Base-by-base conservation (phyloP, 169 alveolate species). In the Cyclospora cayetanensis region DNA sequence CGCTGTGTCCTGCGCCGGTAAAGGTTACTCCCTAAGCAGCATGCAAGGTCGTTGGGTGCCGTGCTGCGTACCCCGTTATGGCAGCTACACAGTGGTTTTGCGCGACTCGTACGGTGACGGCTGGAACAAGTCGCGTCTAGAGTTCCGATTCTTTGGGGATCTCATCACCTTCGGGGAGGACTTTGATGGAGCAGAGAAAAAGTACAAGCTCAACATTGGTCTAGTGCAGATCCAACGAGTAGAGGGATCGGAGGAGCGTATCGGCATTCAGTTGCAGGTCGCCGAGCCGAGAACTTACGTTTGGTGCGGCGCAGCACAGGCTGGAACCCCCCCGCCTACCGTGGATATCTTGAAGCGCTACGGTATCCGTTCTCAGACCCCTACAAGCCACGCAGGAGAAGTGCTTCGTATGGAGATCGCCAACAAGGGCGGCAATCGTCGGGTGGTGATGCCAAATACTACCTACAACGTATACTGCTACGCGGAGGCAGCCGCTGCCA, bases 31-130 rank as follows among this genome's bases (percentile, higher is more conserved):
- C 52, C 80, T 77, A 20, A 94, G 60, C 60, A 86, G 77, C 53
- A 88, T 93, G 35, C 70, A 68, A 29, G 87, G 90, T 20, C 63
- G 82, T 42, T 94, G 96, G 96, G 90, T 93, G 37, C 96, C 96
- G 4, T 94, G 96, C 55, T 94, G 96, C 76, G 92, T 94, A 34
- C 96, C 96, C 39, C 94, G 94, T 22, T 93, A 86, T 37, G 96
- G 96, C 27, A 84, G 82, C 84, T 94, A 94, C 85, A 93, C 95
- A 12, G 92, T 94, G 63, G 93, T 87, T n/a, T 91, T 94, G 31
- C 94, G 92, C 34, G 96, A 94, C 79, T 52, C 91, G 5, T 93
- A 68, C 42, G 95, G 95, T 1, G 96, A 94, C 52, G 96, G 96
- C 9, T 94, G 96, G 96, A 79, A 83, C 39, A 94, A 94, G 31